Base-by-base conservation (phyloP, 1,284 basidiomycete species). In the Laetiporus sulphureus region DNA sequence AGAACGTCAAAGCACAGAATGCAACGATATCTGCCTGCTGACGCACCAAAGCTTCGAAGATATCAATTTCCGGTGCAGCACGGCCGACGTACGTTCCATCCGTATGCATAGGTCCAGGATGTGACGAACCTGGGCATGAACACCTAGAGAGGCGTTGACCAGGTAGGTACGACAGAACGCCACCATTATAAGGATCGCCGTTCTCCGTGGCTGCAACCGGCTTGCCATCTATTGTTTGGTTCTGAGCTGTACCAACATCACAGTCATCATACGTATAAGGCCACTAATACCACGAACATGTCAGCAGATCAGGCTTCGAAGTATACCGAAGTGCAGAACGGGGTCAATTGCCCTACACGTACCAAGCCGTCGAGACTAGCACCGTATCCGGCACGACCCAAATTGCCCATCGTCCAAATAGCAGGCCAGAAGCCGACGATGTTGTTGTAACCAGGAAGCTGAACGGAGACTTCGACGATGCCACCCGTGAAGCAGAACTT, bases 401-500 rank as follows among this genome's bases (percentile, higher is more conserved):
- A 58, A 47, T 76, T 78, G 12, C 73, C 74, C 72, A 77, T 75
- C 2, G 68, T 69, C 72, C 74, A 78, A 0, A 72, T 61, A 25
- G 69, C 72, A 32, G 73, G 74, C 72, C 72, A 79, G 41, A 77
- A 61, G 35, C 79, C 79, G 29, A 52, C 38, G 29, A 75, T 49
- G 41, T 71, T 71, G 54, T 74, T 79, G 13, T 65, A 64, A 1
- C 94, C 95, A 0, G 95, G 94, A 10, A 98, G 67, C 15, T 74
- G 76, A 13, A 94, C 79, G 4, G 75, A 72, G 4, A 76, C 73
- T 54, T 83, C 75, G 35, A 91, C 64, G 45, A 88, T 66, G 15
- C 89, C 89, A 25, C 91, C 90, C 1, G 87, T 92, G 66, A 97
- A 97, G 64, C 94, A 97, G 57, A 97, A 88, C 62, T 96, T 91